phyloP scores from a whole-genome alignment of 2,329 filamentous ascomycete species.

The Fusarium sp. region DNA sequence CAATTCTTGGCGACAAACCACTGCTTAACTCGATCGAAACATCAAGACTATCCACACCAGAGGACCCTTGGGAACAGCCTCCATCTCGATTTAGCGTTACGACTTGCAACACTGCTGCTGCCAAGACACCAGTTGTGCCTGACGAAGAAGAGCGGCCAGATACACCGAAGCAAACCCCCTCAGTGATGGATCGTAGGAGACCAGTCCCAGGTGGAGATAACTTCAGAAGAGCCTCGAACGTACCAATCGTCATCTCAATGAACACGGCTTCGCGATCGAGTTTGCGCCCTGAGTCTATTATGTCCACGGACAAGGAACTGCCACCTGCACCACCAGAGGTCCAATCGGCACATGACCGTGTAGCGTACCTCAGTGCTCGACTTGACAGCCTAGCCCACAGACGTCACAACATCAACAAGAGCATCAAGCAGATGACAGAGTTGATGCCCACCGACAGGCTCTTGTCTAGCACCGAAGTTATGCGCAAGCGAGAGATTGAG shows the following conservation, averaged over 20 bases:
- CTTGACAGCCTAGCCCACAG: conserved; percentile 74
- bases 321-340: conserved; percentile 71
- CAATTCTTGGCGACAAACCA: conserved; percentile 24
- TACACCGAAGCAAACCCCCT: conserved; percentile 34
- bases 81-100: conserved; percentile 72
- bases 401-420: conserved; percentile 75
- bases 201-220: conserved; percentile 44
- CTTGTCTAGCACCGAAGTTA: conserved; percentile 72
- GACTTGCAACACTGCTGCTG: conserved; percentile 65
- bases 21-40: conserved; percentile 23
- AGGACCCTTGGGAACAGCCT: conserved; percentile 61
- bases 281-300: conserved; percentile 47
- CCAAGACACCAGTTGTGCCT: conserved; percentile 44
- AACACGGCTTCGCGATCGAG: conserved; percentile 33
- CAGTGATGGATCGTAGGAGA: conserved; percentile 50
- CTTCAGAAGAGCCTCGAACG: conserved; percentile 33
- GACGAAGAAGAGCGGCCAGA: conserved; percentile 42
- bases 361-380: conserved; percentile 73
- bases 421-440: conserved; percentile 81
- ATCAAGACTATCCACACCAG: conserved; percentile 34
- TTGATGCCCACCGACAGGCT: conserved; percentile 79
- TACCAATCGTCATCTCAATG: conserved; percentile 48
- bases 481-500: conserved; percentile 65
- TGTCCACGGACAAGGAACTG: conserved; percentile 66
- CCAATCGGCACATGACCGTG: conserved; percentile 67